Percentiles rank a stretch among this genome's conserved stretches.
These are phyloP conservation scores for Rubus idaeus DNA, from an alignment of 306 rosid species.

Conservation along the genomic window DNA sequence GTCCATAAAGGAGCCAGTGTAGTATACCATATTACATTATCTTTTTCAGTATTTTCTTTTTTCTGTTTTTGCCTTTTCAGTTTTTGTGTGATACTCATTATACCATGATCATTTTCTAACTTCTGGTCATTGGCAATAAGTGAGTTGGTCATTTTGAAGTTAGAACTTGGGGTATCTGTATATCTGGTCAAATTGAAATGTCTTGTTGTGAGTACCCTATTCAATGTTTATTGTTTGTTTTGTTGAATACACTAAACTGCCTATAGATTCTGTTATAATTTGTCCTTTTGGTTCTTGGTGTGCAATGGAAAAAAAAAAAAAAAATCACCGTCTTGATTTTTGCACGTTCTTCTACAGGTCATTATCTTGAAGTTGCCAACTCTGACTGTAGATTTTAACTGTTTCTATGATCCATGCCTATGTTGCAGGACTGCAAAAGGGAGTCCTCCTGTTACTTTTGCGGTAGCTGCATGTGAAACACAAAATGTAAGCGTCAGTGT, in stretches of 20 bases:
- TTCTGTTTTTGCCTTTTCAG: neutral
- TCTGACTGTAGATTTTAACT: conserved; percentile 9
- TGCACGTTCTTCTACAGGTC: neutral
- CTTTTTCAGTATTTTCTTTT: neutral
- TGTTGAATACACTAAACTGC: too few relatives aligned
- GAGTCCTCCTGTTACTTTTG: conserved; percentile 89
- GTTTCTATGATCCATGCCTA: conserved; percentile 33
- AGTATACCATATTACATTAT: neutral
- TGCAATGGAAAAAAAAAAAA: neutral
- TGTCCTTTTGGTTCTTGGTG: too few relatives aligned
- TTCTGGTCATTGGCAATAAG: neutral
- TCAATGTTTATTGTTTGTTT: neutral
- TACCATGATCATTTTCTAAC: neutral
- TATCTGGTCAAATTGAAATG: neutral
- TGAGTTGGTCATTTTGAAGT: neutral
- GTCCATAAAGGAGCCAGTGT: neutral
- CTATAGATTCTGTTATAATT: neutral
- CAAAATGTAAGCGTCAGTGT: conserved; percentile 95
- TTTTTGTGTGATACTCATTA: neutral
- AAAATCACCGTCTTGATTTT: neutral
- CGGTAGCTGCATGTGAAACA: conserved; percentile 94
- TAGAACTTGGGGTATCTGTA: neutral
- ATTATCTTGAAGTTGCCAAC: neutral
- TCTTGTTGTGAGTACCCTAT: neutral
- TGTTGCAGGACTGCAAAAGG: conserved; percentile 86